phyloP scores from a whole-genome alignment of 495 filamentous ascomycete species.

The Penicillium paxilli region DNA sequence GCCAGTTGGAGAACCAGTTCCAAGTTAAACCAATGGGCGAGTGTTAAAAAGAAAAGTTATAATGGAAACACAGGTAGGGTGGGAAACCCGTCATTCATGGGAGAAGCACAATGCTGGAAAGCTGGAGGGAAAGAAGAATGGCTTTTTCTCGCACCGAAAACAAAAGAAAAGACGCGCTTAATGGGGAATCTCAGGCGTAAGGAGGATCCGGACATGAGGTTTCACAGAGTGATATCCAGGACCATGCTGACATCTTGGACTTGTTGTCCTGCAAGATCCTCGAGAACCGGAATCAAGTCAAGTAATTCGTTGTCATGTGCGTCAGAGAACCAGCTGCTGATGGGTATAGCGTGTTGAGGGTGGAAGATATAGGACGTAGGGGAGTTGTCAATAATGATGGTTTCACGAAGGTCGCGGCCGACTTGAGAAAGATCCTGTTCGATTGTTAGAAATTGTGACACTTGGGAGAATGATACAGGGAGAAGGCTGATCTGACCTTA shows the following conservation, averaged over 20 bases:
- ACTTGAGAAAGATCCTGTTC: constrained; percentile 87
- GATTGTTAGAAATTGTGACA: constrained; percentile 15
- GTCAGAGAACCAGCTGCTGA: constrained; percentile 99
- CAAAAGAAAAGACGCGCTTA: constrained; percentile 31
- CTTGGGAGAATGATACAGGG: not conserved
- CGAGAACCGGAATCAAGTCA: constrained; percentile 96
- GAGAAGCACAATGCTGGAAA: constrained; percentile 23
- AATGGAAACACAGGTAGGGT: constrained; percentile 7
- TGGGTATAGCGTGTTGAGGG: constrained; percentile 97
- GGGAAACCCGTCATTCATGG: constrained; percentile 12
- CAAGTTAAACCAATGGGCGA: constrained; percentile 13
- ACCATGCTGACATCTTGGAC: constrained; percentile 97
- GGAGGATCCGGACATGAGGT: constrained; percentile 26
- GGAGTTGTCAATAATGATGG: constrained; percentile 99
- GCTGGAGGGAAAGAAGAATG: constrained; percentile 13
- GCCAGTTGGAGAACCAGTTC: constrained; percentile 24
- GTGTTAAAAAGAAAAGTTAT: constrained; percentile 16
- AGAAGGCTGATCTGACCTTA: constrained; percentile 55
- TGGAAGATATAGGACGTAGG: constrained; percentile 99
- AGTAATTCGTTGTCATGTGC: constrained; percentile 99
- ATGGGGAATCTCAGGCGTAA: constrained; percentile 34
- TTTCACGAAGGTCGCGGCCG: constrained; percentile 92
- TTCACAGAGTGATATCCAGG: constrained; percentile 87
- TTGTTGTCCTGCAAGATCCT: constrained; percentile 85
- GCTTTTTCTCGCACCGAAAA: constrained; percentile 26